Evolutionary conservation across 2,329 filamentous ascomycete genomes (phyloP).

Genomic region (Colletotrichum tropicicola): DNA sequence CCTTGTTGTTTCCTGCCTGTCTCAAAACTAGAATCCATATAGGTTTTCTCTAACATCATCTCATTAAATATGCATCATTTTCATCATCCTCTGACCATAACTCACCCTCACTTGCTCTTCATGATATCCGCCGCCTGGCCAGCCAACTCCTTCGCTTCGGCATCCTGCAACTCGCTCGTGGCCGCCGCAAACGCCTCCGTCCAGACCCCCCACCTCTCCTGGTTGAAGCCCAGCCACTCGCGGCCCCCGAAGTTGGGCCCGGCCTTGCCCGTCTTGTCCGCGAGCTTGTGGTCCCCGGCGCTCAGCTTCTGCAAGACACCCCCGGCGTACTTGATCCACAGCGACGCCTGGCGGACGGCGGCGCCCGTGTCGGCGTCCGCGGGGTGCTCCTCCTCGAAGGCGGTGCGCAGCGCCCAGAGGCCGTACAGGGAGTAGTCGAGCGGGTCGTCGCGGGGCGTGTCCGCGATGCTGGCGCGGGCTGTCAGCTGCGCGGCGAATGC

Average conservation of each 20-base stretch:
- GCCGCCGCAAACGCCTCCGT: conserved; percentile 29
- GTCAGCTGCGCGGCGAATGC: conserved; percentile 39
- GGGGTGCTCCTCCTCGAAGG: conserved; percentile 35
- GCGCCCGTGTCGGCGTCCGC: background rate
- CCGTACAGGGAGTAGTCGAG: conserved; percentile 39
- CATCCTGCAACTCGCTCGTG: background rate
- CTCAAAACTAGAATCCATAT: background rate
- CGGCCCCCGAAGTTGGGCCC: conserved; percentile 32
- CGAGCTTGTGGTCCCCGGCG: conserved; percentile 13
- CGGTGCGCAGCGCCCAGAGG: conserved; percentile 39
- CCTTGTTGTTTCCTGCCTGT: no score
- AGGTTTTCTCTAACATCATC: background rate
- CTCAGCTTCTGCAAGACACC: conserved; percentile 30
- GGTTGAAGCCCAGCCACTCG: conserved; percentile 38
- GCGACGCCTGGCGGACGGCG: conserved; percentile 33
- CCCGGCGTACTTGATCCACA: conserved; percentile 35
- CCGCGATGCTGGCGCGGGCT: conserved; percentile 5
- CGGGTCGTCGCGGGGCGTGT: conserved; percentile 5
- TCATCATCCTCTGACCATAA: background rate
- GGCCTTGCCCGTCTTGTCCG: conserved; percentile 29
- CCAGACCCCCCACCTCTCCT: conserved; percentile 38
- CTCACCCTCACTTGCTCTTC: conserved; percentile 1
- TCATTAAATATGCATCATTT: background rate
- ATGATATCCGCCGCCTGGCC: conserved; percentile 4
- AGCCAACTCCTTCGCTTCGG: background rate